Evolutionary conservation across 2,329 filamentous ascomycete species (phyloP).

Genomic region (Stagonosporopsis tanaceti): DNA sequence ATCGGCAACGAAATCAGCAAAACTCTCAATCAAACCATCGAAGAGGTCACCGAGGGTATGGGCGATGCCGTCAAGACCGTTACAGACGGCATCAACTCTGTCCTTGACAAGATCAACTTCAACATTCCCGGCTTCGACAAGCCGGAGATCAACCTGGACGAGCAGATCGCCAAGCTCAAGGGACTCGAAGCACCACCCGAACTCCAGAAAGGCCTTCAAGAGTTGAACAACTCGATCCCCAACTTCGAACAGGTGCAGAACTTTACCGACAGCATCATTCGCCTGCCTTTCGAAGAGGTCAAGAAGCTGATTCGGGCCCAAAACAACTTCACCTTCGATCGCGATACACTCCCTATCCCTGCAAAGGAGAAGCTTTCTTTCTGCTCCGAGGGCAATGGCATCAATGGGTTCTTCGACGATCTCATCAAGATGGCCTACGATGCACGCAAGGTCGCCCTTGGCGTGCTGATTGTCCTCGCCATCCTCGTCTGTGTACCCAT

Average conservation of each 20-base stretch:
- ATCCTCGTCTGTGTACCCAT: conserved; percentile 78
- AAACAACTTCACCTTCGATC: conserved; percentile 78
- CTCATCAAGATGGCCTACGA: conserved; percentile 72
- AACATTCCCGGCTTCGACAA: conserved; percentile 52
- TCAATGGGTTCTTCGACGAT: conserved; percentile 82
- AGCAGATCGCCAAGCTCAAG: conserved; percentile 71
- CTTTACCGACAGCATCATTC: conserved; percentile 76
- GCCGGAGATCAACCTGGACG: conserved; percentile 71
- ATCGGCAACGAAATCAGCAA: conserved; percentile 68
- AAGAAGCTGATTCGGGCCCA: conserved; percentile 75
- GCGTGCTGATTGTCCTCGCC: conserved; percentile 75
- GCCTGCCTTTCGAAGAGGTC: conserved; percentile 81
- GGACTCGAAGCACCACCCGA: conserved; percentile 72
- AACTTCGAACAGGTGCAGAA: conserved; percentile 86
- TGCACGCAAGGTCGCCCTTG: conserved; percentile 78
- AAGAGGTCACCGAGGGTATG: conserved; percentile 63
- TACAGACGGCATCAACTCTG: conserved; percentile 48
- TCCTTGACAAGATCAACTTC: conserved; percentile 52
- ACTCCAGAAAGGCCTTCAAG: conserved; percentile 72
- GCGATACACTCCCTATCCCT: conserved; percentile 80
- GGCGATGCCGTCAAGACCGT: conserved; percentile 48
- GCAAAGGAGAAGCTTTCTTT: conserved; percentile 83
- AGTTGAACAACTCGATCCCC: conserved; percentile 81
- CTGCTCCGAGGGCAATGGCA: conserved; percentile 83
- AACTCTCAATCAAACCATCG: conserved; percentile 69